These are phyloP conservation scores for Penicillium maclennaniae DNA, from an alignment of 495 filamentous ascomycete genomes.

Conservation along the genomic window DNA sequence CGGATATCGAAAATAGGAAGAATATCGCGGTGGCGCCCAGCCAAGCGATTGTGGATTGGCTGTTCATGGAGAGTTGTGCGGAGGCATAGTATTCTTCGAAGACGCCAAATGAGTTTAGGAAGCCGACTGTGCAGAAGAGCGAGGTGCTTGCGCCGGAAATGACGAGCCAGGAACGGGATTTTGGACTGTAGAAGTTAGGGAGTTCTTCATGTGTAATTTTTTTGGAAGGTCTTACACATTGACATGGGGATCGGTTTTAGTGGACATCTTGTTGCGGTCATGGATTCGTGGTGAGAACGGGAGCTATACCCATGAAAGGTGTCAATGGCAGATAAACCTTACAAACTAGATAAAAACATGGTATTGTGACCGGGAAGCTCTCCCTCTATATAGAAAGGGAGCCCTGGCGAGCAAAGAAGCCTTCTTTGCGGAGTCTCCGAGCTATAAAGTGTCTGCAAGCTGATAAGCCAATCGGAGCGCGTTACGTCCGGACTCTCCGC, in stretches of 20 bases:
- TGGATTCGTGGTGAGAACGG: too few relatives aligned
- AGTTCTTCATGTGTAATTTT: not conserved
- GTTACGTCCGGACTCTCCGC: constrained; percentile 23
- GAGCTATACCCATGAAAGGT: too few relatives aligned
- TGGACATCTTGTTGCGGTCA: too few relatives aligned
- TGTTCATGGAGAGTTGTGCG: constrained; percentile 42
- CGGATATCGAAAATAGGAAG: constrained; percentile 34
- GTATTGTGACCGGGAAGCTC: too few relatives aligned
- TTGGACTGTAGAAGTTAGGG: not conserved
- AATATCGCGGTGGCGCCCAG: constrained; percentile 52
- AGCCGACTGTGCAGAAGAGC: constrained; percentile 55
- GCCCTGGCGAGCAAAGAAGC: not conserved
- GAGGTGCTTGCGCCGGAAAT: constrained; percentile 28
- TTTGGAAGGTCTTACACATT: too few relatives aligned
- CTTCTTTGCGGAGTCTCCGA: not conserved
- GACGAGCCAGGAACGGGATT: constrained; percentile 19
- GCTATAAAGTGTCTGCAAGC: not conserved
- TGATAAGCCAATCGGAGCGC: not conserved
- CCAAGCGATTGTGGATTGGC: constrained; percentile 55
- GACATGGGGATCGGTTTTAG: too few relatives aligned
- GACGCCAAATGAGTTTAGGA: constrained; percentile 59
- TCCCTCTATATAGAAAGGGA: not conserved
- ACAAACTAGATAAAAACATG: too few relatives aligned
- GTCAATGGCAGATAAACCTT: too few relatives aligned
- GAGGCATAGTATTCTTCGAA: constrained; percentile 60